These are phyloP conservation scores for Trypanosoma scelopori DNA, from an alignment of 208 protist species.

Conservation along the genomic window DNA sequence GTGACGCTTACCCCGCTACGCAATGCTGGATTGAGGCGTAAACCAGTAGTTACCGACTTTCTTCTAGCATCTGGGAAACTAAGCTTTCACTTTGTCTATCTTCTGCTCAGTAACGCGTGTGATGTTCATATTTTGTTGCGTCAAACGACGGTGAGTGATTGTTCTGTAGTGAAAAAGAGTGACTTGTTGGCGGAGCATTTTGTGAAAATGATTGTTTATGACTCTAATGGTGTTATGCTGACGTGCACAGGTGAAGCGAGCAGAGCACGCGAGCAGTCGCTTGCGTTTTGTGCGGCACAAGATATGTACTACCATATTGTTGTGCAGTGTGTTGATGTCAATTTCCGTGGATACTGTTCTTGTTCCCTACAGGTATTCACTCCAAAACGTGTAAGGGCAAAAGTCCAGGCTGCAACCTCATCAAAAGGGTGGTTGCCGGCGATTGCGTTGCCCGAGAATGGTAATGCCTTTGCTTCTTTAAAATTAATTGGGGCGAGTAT, in stretches of 20 bases:
- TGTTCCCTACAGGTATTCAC: constrained; percentile 69
- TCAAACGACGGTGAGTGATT: constrained; percentile 63
- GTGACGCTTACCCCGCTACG: constrained; percentile 70
- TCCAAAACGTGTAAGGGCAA: constrained; percentile 50
- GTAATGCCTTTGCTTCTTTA: no score
- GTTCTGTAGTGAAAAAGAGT: constrained; percentile 26
- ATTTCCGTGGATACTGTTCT: constrained; percentile 48
- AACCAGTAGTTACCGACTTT: constrained; percentile 42
- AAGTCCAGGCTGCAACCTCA: constrained; percentile 35
- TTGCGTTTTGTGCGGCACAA: constrained; percentile 53
- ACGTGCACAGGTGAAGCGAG: constrained; percentile 59
- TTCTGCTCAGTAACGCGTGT: constrained; percentile 51
- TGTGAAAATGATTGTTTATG: constrained; percentile 61
- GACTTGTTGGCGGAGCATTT: constrained; percentile 70
- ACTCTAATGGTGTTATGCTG: constrained; percentile 55
- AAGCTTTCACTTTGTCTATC: constrained; percentile 54
- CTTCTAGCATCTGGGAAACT: constrained; percentile 41
- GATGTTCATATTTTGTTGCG: constrained; percentile 81
- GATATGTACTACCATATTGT: constrained; percentile 63
- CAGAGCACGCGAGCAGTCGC: constrained; percentile 82
- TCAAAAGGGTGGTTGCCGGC: no score
- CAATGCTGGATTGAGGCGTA: constrained; percentile 59
- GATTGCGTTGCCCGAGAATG: no score
- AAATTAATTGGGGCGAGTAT: no score
- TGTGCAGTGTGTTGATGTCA: constrained; percentile 41